Evolutionary conservation across 768 basidiomycete species (phyloP).

Genomic region (Suillus subluteus): DNA sequence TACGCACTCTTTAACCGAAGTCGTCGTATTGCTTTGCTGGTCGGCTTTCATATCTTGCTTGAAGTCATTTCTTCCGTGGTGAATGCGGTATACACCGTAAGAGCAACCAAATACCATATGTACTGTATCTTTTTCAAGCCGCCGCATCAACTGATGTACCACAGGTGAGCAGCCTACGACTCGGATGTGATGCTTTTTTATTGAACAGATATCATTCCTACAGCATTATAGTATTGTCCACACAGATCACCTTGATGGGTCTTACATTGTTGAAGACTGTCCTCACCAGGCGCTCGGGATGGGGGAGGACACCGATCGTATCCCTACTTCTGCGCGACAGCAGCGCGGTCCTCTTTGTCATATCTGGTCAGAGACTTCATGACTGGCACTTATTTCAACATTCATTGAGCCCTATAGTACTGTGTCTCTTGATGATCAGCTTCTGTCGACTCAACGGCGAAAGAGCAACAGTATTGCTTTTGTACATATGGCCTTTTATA

Average conservation of each 20-base stretch:
- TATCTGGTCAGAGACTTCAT: not conserved
- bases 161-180: not conserved
- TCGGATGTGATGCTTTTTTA: not conserved
- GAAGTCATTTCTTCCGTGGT: not conserved
- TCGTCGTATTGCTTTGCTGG: not conserved
- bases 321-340: not conserved
- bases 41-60: not conserved
- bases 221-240: not conserved
- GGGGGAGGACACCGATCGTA: not conserved
- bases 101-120: not conserved
- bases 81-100: not conserved
- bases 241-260: not conserved
- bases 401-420: not conserved
- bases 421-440: not conserved
- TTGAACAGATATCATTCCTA: not conserved
- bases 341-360: not conserved
- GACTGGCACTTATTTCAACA: not conserved
- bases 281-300: not conserved
- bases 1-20: not conserved
- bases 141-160: not conserved
- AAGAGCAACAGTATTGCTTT: not conserved
- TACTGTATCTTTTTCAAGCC: not conserved
- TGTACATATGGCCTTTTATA: not conserved
- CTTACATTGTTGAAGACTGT: not conserved
- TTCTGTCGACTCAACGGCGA: not conserved